phyloP scores from a whole-genome alignment of 1,284 basidiomycete species.

The Microbotryum saponariae region DNA sequence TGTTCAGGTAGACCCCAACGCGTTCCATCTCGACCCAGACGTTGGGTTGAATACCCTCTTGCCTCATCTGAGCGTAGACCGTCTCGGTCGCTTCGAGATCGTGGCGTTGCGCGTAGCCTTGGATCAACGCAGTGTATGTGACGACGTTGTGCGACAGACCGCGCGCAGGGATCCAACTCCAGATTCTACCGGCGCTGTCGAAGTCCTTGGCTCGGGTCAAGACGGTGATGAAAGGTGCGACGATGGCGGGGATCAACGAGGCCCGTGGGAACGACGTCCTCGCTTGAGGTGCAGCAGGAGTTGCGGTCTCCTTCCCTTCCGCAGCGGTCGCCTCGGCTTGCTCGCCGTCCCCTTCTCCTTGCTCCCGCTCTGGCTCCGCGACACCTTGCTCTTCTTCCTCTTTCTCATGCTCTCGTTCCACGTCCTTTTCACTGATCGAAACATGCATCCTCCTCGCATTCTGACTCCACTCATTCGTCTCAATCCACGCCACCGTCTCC shows the following conservation, averaged over 20 bases:
- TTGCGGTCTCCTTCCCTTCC: neutral
- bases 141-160: slow-evolving; percentile 19
- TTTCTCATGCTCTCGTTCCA: neutral
- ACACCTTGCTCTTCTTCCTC: neutral
- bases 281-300: neutral
- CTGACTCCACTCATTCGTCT: slow-evolving; percentile 8
- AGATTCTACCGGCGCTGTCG: slow-evolving; percentile 18
- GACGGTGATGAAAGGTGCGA: slow-evolving; percentile 22
- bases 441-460: slow-evolving; percentile 1
- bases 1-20: slow-evolving; percentile 18
- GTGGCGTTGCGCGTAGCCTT: slow-evolving; percentile 22
- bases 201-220: slow-evolving; percentile 17
- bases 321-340: neutral
- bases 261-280: slow-evolving; percentile 4
- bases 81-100: slow-evolving; percentile 19
- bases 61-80: slow-evolving; percentile 12
- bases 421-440: neutral
- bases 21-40: slow-evolving; percentile 19
- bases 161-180: slow-evolving; percentile 20
- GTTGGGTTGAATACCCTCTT: slow-evolving; percentile 14
- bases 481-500: slow-evolving; percentile 16
- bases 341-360: neutral
- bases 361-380: neutral
- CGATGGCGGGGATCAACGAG: slow-evolving; percentile 13
- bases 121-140: slow-evolving; percentile 22